Conservation (phyloP, 2,329 filamentous ascomycete species). For the Chrysoporthe cubensis region DNA sequence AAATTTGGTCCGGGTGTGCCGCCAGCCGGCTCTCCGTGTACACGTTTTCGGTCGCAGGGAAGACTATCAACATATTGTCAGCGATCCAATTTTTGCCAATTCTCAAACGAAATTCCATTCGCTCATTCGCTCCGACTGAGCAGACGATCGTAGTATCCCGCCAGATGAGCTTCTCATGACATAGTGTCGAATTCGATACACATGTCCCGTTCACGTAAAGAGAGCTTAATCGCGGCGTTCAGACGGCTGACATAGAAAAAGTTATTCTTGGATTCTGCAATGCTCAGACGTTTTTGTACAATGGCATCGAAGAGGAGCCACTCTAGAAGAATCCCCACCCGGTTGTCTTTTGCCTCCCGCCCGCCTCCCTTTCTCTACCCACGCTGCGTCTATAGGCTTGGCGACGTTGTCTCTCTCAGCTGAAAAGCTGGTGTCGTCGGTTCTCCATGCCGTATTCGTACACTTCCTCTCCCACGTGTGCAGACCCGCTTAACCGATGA, state of each 20-base stretch:
- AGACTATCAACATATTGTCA: neutral
- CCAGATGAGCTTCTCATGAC: neutral
- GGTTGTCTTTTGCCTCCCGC: conserved; percentile 8
- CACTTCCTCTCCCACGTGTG: conserved; percentile 11
- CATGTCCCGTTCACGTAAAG: neutral
- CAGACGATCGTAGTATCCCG: neutral
- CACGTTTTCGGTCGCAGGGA: neutral
- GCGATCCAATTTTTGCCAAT: neutral
- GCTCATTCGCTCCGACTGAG: neutral
- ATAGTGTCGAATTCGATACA: neutral
- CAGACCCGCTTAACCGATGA: conserved; percentile 78
- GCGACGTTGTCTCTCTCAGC: conserved; percentile 10
- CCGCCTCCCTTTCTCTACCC: conserved; percentile 10
- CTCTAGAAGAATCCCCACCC: conserved; percentile 31
- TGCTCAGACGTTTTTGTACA: conserved; percentile 34
- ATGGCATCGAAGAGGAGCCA: conserved; percentile 30
- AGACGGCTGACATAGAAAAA: conserved; percentile 26
- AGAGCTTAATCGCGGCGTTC: conserved; percentile 8
- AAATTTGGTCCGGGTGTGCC: neutral
- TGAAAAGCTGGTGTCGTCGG: conserved; percentile 7
- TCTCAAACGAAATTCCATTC: neutral
- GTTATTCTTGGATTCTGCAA: conserved; percentile 27
- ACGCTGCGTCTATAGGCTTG: conserved; percentile 25
- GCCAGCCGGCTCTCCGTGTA: neutral
- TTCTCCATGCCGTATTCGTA: conserved; percentile 24